Conservation (phyloP, 2,329 filamentous ascomycete species). For the Rhynchosporium secalis region DNA sequence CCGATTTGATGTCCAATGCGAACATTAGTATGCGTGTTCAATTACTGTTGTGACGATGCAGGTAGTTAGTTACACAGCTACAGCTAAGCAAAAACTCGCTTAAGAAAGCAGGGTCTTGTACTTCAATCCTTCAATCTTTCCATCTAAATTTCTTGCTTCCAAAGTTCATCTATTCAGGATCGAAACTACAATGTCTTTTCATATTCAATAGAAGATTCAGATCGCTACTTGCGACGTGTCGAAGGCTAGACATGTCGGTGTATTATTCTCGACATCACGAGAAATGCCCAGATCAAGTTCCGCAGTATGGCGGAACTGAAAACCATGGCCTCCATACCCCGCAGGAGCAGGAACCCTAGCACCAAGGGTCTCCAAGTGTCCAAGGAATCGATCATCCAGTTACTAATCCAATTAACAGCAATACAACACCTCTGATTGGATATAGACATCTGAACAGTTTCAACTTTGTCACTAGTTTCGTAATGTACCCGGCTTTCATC, state of each 20-base stretch:
- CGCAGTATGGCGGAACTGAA: background rate
- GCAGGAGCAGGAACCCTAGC: background rate
- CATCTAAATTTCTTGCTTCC: too few species aligned
- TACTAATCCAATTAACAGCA: slow-evolving; percentile 2
- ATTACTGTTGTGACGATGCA: too few species aligned
- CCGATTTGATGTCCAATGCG: too few species aligned
- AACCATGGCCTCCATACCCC: slow-evolving; percentile 7
- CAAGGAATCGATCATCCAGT: background rate
- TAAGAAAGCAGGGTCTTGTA: too few species aligned
- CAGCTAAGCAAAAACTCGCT: too few species aligned
- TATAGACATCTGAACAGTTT: background rate
- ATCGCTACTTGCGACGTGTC: background rate
- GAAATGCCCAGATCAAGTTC: background rate
- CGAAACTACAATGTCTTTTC: too few species aligned
- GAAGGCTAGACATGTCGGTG: background rate
- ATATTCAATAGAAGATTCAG: background rate
- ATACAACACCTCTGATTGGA: background rate
- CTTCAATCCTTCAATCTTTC: too few species aligned
- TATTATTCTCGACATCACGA: background rate
- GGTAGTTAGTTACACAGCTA: too few species aligned
- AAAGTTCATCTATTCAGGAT: too few species aligned
- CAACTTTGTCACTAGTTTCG: slow-evolving; percentile 2
- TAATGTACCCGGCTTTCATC: slow-evolving; percentile 6
- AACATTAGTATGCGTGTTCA: too few species aligned
- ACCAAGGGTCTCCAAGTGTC: slow-evolving; percentile 6